Conservation (phyloP, 169 alveolate genomes). For the Plasmodium ovale region DNA sequence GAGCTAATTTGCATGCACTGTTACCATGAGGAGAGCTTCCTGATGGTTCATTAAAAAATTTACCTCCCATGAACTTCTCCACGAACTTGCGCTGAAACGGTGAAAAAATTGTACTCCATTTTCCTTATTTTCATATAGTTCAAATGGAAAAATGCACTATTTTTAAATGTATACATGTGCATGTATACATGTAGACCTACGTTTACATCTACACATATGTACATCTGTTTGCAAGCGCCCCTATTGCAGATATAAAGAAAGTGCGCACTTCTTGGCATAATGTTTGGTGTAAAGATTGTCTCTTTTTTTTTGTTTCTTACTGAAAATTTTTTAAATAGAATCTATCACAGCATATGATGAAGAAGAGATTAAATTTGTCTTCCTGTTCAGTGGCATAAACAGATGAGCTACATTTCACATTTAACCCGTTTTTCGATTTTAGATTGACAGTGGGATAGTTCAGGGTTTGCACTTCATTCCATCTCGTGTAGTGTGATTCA, state of each 20-base stretch:
- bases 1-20: neutral
- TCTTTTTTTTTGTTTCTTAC: conserved; percentile 37
- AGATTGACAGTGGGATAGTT: conserved; percentile 61
- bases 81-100: conserved; percentile 47
- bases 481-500: conserved; percentile 26
- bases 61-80: conserved; percentile 74
- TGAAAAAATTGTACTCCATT: neutral
- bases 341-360: conserved; percentile 66
- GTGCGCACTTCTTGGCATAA: too few relatives aligned
- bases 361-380: conserved; percentile 26
- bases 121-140: too few relatives aligned
- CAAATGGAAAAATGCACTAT: too few relatives aligned
- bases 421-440: conserved; percentile 40
- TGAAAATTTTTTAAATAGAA: conserved; percentile 60
- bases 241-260: too few relatives aligned
- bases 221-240: neutral
- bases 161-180: neutral
- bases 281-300: too few relatives aligned
- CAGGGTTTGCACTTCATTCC: conserved; percentile 43
- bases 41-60: conserved; percentile 37
- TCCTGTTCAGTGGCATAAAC: conserved; percentile 51
- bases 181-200: neutral
- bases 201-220: neutral
- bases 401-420: conserved; percentile 33
- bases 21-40: conserved; percentile 27